A percentile compares a stretch with the other conserved stretches of the same genome.
Conservation (phyloP, 176 grass and related monocot genomes). For the Eleusine coracana region DNA sequence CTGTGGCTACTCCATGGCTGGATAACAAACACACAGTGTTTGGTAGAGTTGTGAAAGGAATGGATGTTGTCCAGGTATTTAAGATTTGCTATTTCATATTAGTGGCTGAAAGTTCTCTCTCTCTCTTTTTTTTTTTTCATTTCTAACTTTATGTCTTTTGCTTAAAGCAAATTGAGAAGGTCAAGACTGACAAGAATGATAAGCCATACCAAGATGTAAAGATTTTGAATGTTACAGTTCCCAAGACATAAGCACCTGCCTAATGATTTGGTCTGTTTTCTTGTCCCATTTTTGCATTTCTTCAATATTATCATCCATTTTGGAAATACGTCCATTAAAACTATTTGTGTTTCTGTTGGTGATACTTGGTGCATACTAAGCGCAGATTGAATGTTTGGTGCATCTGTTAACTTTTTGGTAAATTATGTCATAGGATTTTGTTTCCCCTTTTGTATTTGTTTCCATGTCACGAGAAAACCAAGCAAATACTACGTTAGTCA, state of each 20-base stretch:
- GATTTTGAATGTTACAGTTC: conserved; percentile 99
- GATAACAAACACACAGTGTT: conserved; percentile 99
- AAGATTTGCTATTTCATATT: not conserved
- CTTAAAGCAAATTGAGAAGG: conserved; percentile 87
- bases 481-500: not conserved
- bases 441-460: not conserved
- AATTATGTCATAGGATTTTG: not conserved
- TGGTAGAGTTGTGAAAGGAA: conserved; percentile 97
- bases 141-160: conserved; percentile 37
- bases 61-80: conserved; percentile 98
- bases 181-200: conserved; percentile 94
- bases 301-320: not conserved
- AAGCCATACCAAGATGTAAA: conserved; percentile 99
- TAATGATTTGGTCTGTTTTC: conserved; percentile 21
- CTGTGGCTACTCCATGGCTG: conserved; percentile 95
- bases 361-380: not conserved
- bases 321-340: not conserved
- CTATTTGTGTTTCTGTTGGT: not conserved
- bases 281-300: not conserved
- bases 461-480: not conserved
- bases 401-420: not conserved
- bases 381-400: not conserved
- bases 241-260: conserved; percentile 54
- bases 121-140: not conserved
- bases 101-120: conserved; percentile 9